phyloP scores from a whole-genome alignment of 148 eudicot species.

The Camellia lanceoleosa region DNA sequence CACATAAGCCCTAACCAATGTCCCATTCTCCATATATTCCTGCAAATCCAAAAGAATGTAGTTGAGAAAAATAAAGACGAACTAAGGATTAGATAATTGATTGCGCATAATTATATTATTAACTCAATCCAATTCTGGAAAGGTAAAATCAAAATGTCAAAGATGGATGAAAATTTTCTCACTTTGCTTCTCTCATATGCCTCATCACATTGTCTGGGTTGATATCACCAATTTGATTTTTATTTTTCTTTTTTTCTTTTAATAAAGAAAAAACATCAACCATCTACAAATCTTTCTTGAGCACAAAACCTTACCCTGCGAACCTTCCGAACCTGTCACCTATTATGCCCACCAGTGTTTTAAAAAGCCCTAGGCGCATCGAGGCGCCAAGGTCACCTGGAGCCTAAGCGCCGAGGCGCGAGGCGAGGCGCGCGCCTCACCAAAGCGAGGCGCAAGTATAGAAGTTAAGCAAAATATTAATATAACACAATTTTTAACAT shows the following conservation, averaged over 20 bases:
- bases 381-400: too few species aligned
- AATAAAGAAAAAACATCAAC: neutral
- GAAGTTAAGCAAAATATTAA: too few species aligned
- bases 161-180: neutral
- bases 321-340: neutral
- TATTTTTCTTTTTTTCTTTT: too few species aligned
- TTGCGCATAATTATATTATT: neutral
- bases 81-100: neutral
- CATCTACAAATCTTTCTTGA: neutral
- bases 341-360: neutral
- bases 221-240: neutral
- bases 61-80: neutral
- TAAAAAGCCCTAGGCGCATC: too few species aligned
- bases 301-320: neutral
- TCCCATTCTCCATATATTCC: slow-evolving; percentile 85
- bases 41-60: slow-evolving; percentile 21
- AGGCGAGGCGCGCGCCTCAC: too few species aligned
- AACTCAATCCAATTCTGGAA: neutral
- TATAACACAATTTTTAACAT: too few species aligned
- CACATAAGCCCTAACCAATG: slow-evolving; percentile 72
- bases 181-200: neutral
- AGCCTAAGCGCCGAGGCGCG: too few species aligned
- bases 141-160: neutral
- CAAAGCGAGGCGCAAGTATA: too few species aligned
- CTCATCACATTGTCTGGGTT: neutral